Base-by-base conservation (phyloP, 306 rosid genomes). In the Sechiopsis laciniata region DNA sequence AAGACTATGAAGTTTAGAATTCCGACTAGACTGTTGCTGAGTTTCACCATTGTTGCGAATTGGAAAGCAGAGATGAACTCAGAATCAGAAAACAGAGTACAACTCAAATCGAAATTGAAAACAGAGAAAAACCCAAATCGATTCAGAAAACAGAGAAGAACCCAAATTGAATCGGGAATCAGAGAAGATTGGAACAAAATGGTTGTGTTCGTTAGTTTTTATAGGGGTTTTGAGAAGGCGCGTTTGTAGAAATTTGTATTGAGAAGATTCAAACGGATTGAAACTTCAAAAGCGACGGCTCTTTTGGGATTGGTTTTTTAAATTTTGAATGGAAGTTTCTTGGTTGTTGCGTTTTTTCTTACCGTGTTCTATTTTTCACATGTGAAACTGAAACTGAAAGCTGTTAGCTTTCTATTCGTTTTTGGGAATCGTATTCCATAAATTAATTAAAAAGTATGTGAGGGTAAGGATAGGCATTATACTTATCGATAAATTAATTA, bases 21-120 rank as follows among this genome's bases (percentile, higher is more conserved):
- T 0, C 96, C 97, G 19, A 91, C 85, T 5, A 89, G 69, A 65
- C 71, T 87, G 81, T 91, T 91, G 80, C 92, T 91, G 4, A 83
- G 19, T 0, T 70, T 72, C 74, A 87, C 75, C 88, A 85, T 85
- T 6, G 32, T 53, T 10, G 11, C 5, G 10, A 26, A 26, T 26
- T 26, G 29, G 29, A 26, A 26, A 26, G 2, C 29, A 26, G 29
- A 26, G 29, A 26, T 26, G 29, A 26, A 26, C 29, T 26, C 2
- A 26, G n/a, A 26, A 26, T 26, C 29, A 26, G 9, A 9, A 32
- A 3, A 69, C 7, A 51, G 57, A 46, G 72, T 8, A 37, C 2
- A 32, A 32, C 50, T 12, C 50, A 45, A 45, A 45, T 45, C 37
- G 6, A 37, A 55, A 10, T 11, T 4, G 19, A 55, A 70, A 21